Conservation (phyloP, 371 early-diverging fungal genomes). For the Mortierella sp. region DNA sequence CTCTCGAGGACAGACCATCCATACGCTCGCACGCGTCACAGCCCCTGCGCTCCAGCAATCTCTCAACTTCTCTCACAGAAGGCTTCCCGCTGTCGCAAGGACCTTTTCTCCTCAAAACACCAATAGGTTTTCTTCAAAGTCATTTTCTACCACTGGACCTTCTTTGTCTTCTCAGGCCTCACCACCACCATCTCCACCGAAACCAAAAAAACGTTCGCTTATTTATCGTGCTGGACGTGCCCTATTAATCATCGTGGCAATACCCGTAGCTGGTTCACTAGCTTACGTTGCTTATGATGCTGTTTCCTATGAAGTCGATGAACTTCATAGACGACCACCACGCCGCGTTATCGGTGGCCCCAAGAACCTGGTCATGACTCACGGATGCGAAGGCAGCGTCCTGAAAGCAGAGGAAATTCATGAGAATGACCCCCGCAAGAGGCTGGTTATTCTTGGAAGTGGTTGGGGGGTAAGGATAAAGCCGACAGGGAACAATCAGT, state of each 20-base stretch:
- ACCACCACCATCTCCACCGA: conserved; percentile 27
- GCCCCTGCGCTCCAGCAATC: conserved; percentile 12
- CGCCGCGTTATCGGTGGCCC: conserved; percentile 50
- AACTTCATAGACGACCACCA: conserved; percentile 28
- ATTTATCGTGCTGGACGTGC: conserved; percentile 42
- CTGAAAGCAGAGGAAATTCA: conserved; percentile 55
- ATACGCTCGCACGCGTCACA: conserved; percentile 1
- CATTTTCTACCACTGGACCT: conserved; percentile 7
- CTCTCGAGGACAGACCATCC: conserved; percentile 21
- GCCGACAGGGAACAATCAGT: background rate
- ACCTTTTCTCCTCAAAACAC: background rate
- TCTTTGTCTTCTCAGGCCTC: conserved; percentile 10
- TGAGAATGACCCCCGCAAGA: conserved; percentile 60
- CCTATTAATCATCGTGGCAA: conserved; percentile 17
- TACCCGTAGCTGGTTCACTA: conserved; percentile 31
- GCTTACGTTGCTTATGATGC: conserved; percentile 24
- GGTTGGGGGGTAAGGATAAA: conserved; percentile 74
- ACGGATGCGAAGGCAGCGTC: conserved; percentile 38
- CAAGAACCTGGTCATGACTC: conserved; percentile 56
- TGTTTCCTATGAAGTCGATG: conserved; percentile 21
- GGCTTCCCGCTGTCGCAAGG: conserved; percentile 4
- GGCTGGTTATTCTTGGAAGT: conserved; percentile 82
- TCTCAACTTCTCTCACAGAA: background rate
- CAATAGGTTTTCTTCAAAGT: background rate
- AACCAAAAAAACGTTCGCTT: conserved; percentile 25